Conservation (phyloP, 805 yeast species). For the Suhomyces sp. region DNA sequence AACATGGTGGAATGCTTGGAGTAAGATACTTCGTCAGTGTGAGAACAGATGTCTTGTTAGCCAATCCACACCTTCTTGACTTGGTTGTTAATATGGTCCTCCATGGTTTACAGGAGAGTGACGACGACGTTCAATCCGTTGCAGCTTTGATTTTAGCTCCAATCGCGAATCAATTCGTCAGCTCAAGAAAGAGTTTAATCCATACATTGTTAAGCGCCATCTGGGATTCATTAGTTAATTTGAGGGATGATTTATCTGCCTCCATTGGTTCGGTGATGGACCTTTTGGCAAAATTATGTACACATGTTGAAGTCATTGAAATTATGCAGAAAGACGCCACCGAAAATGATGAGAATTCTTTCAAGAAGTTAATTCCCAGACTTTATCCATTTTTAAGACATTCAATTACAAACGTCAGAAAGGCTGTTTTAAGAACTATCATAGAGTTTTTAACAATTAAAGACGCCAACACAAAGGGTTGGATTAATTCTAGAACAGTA, state of each 20-base stretch:
- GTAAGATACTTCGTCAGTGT: conserved; percentile 89
- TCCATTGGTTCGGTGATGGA: conserved; percentile 97
- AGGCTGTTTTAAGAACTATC: conserved; percentile 79
- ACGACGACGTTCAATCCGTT: conserved; percentile 96
- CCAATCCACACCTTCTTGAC: conserved; percentile 58
- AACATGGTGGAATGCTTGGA: conserved; percentile 97
- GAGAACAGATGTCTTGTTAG: conserved; percentile 71
- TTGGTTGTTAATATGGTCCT: conserved; percentile 80
- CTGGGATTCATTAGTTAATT: conserved; percentile 85
- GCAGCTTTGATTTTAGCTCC: conserved; percentile 93
- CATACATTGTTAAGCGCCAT: conserved; percentile 60
- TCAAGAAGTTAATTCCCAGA: conserved; percentile 80
- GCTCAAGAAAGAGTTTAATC: conserved; percentile 51
- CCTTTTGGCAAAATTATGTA: conserved; percentile 80
- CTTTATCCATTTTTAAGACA: conserved; percentile 91
- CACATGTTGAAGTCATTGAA: conserved; percentile 73
- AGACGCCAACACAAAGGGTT: conserved; percentile 52
- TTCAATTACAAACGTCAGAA: conserved; percentile 87
- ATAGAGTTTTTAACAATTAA: conserved; percentile 67
- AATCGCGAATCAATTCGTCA: conserved; percentile 83
- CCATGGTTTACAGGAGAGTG: conserved; percentile 73
- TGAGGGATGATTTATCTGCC: conserved; percentile 90
- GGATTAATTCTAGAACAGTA: conserved; percentile 76
- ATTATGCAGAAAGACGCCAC: conserved; percentile 64
- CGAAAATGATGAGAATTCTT: conserved; percentile 46